These are phyloP conservation scores for Nicotiana benthamiana DNA, from an alignment of 257 asterid species.

Conservation along the genomic window DNA sequence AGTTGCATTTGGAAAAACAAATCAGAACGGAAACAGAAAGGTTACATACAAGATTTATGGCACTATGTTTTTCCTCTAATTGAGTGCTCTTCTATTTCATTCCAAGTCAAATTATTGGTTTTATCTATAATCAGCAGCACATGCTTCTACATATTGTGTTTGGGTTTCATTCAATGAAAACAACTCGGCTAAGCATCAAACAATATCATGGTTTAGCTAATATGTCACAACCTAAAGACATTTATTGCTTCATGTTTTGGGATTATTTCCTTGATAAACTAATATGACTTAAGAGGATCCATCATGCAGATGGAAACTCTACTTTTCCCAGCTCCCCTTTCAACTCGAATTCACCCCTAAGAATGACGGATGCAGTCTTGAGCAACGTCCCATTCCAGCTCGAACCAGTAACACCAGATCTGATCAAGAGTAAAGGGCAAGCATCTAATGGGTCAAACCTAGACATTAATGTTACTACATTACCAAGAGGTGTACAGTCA, in stretches of 20 bases:
- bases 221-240: neutral
- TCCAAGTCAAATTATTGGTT: neutral
- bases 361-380: conserved; percentile 26
- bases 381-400: conserved; percentile 25
- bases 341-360: conserved; percentile 42
- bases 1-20: neutral
- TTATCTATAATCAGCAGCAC: neutral
- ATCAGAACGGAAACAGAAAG: neutral
- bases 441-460: conserved; percentile 13
- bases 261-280: conserved; percentile 4
- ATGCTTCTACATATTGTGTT: neutral
- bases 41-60: neutral
- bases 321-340: conserved; percentile 24
- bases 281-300: conserved; percentile 6
- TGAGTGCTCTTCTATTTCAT: neutral
- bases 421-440: conserved; percentile 22
- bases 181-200: neutral
- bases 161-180: neutral
- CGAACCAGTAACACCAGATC: conserved; percentile 61
- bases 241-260: neutral
- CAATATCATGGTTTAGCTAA: neutral
- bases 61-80: neutral
- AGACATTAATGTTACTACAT: conserved; percentile 13
- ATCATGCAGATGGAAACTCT: conserved; percentile 45
- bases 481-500: conserved; percentile 14